phyloP scores from a whole-genome alignment of 805 yeast species.

The Yarrowia phangngaensis region DNA sequence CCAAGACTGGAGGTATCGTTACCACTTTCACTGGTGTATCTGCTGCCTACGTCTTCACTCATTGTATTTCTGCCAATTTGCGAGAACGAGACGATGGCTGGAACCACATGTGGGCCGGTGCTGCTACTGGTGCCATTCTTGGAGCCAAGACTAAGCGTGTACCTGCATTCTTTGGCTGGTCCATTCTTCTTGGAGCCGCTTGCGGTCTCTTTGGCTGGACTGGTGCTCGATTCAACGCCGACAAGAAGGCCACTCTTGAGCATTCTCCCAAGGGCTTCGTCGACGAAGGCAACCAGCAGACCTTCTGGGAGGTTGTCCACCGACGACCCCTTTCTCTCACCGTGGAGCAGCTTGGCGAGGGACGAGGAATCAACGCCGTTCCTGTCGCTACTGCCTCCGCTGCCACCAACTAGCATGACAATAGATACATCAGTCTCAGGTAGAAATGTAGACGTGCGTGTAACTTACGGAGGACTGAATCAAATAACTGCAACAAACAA shows the following conservation, averaged over 20 bases:
- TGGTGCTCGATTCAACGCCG: conserved; percentile 34
- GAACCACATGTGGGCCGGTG: conserved; percentile 52
- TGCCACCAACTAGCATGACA: conserved; percentile 12
- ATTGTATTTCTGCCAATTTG: conserved; percentile 52
- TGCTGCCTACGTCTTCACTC: conserved; percentile 45
- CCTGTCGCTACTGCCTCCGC: conserved; percentile 24
- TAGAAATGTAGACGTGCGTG: too few relatives aligned
- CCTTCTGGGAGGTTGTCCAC: conserved; percentile 75
- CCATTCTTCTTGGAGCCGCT: conserved; percentile 45
- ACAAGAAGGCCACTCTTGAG: conserved; percentile 34
- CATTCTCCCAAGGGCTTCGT: conserved; percentile 40
- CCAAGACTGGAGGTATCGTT: conserved; percentile 27
- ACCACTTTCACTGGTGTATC: conserved; percentile 47
- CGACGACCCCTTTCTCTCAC: conserved; percentile 82
- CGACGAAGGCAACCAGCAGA: conserved; percentile 45
- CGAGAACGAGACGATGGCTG: conserved; percentile 60
- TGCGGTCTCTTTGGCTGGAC: conserved; percentile 44
- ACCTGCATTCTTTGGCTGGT: conserved; percentile 47
- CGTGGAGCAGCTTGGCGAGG: conserved; percentile 62
- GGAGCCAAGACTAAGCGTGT: conserved; percentile 41
- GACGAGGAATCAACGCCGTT: conserved; percentile 26
- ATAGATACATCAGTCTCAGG: conserved; percentile 8
- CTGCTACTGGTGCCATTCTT: conserved; percentile 45
- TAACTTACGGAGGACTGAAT: too few relatives aligned
- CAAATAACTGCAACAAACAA: too few relatives aligned